Evolutionary conservation across 148 eudicot species (phyloP).

Genomic region (Salicornia ramosissima): DNA sequence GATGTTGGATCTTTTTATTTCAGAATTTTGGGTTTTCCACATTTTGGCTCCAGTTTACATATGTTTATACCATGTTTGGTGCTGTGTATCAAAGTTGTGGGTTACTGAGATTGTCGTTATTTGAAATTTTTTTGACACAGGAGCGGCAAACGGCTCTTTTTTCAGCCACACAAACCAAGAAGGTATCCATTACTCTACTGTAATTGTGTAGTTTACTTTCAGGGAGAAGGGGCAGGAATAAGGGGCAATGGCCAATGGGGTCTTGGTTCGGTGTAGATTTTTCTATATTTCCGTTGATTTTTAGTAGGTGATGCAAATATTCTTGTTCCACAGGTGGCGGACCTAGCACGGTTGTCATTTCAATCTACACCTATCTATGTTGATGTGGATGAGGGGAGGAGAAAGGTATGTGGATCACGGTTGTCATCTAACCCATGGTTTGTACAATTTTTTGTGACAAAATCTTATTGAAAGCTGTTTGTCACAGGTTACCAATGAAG

Average conservation of each 20-base stretch:
- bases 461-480: background rate
- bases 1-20: background rate
- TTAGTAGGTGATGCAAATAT: background rate
- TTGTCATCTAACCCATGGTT: background rate
- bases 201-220: background rate
- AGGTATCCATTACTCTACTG: slow-evolving; percentile 35
- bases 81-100: background rate
- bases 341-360: slow-evolving; percentile 89
- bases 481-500: slow-evolving; percentile 87
- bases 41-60: background rate
- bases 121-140: slow-evolving; percentile 35
- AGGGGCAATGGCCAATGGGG: background rate
- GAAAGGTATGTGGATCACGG: slow-evolving; percentile 53
- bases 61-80: background rate
- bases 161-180: slow-evolving; percentile 94
- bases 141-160: slow-evolving; percentile 90
- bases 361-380: slow-evolving; percentile 64
- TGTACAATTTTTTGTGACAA: background rate
- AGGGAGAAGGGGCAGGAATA: background rate
- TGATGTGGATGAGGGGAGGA: slow-evolving; percentile 85
- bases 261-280: background rate
- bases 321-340: slow-evolving; percentile 52
- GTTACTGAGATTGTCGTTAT: slow-evolving; percentile 8
- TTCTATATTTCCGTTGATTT: background rate
- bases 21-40: background rate